Base-by-base conservation (phyloP, 768 basidiomycete genomes). In the Tremella mesenterica region DNA sequence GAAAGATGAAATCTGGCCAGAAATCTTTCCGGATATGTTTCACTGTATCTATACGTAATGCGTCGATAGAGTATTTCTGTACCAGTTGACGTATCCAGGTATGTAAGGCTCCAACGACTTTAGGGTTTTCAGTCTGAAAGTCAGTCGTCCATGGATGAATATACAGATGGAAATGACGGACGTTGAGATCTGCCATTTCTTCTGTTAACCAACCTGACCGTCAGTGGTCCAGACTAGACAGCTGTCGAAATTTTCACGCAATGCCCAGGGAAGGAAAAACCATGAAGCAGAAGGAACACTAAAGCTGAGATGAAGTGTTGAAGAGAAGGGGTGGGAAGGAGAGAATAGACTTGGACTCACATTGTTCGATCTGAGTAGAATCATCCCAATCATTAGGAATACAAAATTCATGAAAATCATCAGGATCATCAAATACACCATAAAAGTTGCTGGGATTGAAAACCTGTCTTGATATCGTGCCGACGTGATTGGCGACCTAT, bases 401-500 rank as follows among this genome's bases (percentile, higher is more conserved):
- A 64, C 87, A 88, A 71, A 85, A 88, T 0, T 82, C 77, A 69
- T 90, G 88, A 65, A 57, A 69, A 59, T 81, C 78, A 0, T 81
- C 79, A 79, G 85, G 57, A 14, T 49, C 26, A 31, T 53, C 43
- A 48, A 59, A 60, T 29, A 57, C 65, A 7, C 67, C 69, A 47
- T 71, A 65, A 2, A 56, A 25, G 6, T 36, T 43, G 28, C 58
- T 54, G 1, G 70, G 65, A 69, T 84, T 81, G 14, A 85, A 84
- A 6, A 75, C 79, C 25, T 74, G 76, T 3, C 80, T 79, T 2
- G 81, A 80, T 2, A 82, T 50, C 1, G 61, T 74, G 79, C 88
- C 88, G 39, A 92, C 85, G 69, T 90, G 85, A 70, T 91, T 91
- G 20, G 84, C 82, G 31, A 91, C 85, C 67, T 69, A 14, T 38